Base-by-base conservation (phyloP, 306 rosid species). In the Malus fusca region DNA sequence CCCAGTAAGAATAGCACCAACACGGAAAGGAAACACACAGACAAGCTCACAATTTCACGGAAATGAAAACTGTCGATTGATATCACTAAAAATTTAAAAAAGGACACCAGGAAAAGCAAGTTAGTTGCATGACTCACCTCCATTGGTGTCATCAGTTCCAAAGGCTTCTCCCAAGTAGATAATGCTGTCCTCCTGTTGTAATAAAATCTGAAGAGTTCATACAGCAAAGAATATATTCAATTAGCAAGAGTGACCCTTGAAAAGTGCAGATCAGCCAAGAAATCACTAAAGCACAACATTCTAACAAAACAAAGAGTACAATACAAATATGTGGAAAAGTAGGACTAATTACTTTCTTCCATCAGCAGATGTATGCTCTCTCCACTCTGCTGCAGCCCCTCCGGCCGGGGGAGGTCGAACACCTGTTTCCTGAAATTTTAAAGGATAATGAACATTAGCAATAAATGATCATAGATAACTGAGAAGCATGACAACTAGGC, bases 81-180 rank as follows among this genome's bases (percentile, higher is more conserved):
- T 68, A 78, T 62, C 78, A 77, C 68, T 53, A 75, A 48, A 51
- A 7, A 6, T 37, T 6, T 1, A 6, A 37, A 52, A 72, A 51
- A 72, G 65, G 64, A 60, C 44, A 80, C 53, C 33, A 78, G 30
- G 48, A 75, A 69, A 73, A 86, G 67, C n/a, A 59, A 76, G 71
- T 44, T 73, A 84, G 72, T 25, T 59, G 55, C 33, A 71, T 72
- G 85, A 88, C 96, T 90, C 92, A 88, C 98, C 94, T 93, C 98
- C 77, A 83, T 78, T 68, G 89, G 89, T 15, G 98, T 87, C 97
- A 93, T 88, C 91, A 93, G 82, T 79, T 90, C 97, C 6, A 87
- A 78, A 76, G 96, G 98, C 90, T 91, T 93, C 88, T 90, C 97
- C 98, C 97, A 93, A 76, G 90, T 88, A 72, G 98, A 93, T 86